Base-by-base conservation (phyloP, 331 rosid genomes). In the Saraca asoca region DNA sequence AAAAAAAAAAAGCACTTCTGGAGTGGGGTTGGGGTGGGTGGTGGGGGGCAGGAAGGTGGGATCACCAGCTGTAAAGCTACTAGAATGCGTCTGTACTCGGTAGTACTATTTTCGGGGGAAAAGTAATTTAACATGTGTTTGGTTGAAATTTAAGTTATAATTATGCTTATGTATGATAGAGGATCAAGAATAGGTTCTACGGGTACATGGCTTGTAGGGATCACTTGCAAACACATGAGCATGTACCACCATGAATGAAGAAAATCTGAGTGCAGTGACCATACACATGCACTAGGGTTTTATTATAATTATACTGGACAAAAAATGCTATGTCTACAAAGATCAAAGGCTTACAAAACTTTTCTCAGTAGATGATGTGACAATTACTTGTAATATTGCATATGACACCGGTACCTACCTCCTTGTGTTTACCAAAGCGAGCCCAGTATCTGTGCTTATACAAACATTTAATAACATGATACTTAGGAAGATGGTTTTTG, bases 361-460 rank as follows among this genome's bases (percentile, higher is more conserved):
- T 24, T 24, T 24, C 31, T 24, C 31, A 1, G 31, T 24, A 51
- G 8, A 15, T 56, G 60, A 48, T 46, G 6, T 35, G 56, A 43
- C 0, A 13, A 11, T 14, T 48, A 14, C 3, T 34, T 35, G 11
- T 18, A 45, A n/a, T 19, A 24, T 3, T 24, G 31, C 31, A 24
- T 24, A 24, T 24, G 31, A 24, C 31, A 1, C 31, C 31, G 3
- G 3, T 3, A 24, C 31, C 31, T 24, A 16, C 43, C 2, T 39
- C 10, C 10, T 8, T 46, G 55, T 48, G 24, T 49, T 29, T 69
- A 68, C 17, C 48, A 39, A 35, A 55, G 31, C 53, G 48, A 61
- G 66, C 42, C 46, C 60, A 44, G 24, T 45, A 14, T 46, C 37
- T 19, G 8, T 20, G 24, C n/a, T 53, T 41, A 42, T 4, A 7